Base-by-base conservation (phyloP, 345 rosid species). In the Balakata baccata region DNA sequence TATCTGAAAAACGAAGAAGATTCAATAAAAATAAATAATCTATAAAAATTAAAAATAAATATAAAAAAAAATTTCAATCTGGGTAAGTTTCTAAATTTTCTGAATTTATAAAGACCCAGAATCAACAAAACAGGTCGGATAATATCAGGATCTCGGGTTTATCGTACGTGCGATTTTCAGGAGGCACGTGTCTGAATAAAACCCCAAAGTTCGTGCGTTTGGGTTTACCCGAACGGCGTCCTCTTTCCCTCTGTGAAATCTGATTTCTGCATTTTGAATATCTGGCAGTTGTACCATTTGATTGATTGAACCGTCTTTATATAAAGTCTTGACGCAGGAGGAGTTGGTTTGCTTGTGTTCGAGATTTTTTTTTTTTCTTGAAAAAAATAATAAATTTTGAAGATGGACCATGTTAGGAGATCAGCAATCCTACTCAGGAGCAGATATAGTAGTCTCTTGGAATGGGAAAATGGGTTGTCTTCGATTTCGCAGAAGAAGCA, bases 321-420 rank as follows among this genome's bases (percentile, higher is more conserved):
- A 6, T 0, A 7, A 64, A 13, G 1, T 10, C 18, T 39, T 14
- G 25, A 18, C 38, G 25, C 60, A 37, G 16, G 25, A 52, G 65
- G 38, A 11, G 49, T 50, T 34, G 0, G 64, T 66, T 64, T 59
- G 72, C 34, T 1, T 1, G 34, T 17, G 34, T 41, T 23, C 3
- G 37, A 10, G 51, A 7, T 20, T 22, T 49, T 2, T 53, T 57
- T 17, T 12, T 23, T 53, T 57, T 17, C 7, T 23, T 29, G 34
- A 29, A 29, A 29, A 10, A 11, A 22, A 46, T 3, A 18, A n/a
- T 5, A 1, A n/a, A n/a, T n/a, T n/a, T 18, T 75, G 66, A 46
- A 62, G 56, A 75, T 74, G 74, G 54, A 69, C 34, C 79, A 41
- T 18, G 1, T 75, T 23, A 38, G 70, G 56, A 62, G 74, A 64